Percentiles rank a stretch among this genome's conserved stretches.
These are phyloP conservation scores for Geotrichum europaeum DNA, from an alignment of 1,139 yeast genomes.

Conservation along the genomic window DNA sequence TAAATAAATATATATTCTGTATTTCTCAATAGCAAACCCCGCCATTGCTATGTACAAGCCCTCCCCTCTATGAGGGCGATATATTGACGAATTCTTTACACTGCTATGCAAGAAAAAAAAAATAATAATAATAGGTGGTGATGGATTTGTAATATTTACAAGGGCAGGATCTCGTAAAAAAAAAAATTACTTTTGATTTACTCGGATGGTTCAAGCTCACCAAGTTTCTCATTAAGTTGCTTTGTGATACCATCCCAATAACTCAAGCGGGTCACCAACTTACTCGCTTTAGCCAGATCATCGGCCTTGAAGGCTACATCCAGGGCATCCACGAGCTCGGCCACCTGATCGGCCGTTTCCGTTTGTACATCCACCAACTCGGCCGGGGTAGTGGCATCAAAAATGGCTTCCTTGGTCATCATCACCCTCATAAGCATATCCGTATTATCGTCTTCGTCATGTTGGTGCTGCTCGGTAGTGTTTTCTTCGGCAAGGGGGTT, in stretches of 20 bases:
- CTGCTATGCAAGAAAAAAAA: neutral
- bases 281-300: constrained; percentile 53
- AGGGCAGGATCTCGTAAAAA: neutral
- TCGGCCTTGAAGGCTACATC: constrained; percentile 36
- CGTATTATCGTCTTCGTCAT: constrained; percentile 44
- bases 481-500: constrained; percentile 33
- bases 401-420: constrained; percentile 73
- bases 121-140: neutral
- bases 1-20: neutral
- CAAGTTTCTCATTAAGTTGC: constrained; percentile 54
- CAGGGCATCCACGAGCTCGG: constrained; percentile 37
- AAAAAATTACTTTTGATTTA: neutral
- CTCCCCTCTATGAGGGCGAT: neutral
- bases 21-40: neutral
- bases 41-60: neutral
- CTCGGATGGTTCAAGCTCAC: neutral
- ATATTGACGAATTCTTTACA: neutral
- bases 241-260: constrained; percentile 78
- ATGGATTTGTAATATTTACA: too few relatives aligned
- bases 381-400: constrained; percentile 51
- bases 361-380: constrained; percentile 50
- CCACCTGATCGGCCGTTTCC: constrained; percentile 54
- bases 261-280: constrained; percentile 64
- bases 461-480: neutral
- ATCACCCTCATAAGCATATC: constrained; percentile 63